Evolutionary conservation across 2,329 filamentous ascomycete species (phyloP), one percentile per base, ranked within the genome.

Genomic region (Colletotrichum filicis): DNA sequence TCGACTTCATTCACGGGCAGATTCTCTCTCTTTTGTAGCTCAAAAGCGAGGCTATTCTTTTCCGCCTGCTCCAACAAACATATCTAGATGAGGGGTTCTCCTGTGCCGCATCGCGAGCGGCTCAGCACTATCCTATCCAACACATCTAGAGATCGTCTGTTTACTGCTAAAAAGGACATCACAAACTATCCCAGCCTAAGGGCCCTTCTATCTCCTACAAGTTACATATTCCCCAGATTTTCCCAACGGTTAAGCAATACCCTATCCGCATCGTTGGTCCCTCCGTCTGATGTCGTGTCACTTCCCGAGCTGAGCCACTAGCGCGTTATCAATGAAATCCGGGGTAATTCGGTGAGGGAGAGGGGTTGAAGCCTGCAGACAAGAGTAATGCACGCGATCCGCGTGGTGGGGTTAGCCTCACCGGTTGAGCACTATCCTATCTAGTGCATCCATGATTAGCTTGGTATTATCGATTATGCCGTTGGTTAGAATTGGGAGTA

Each of bases 391-490:
- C 42, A 49, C 19, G 42, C 42, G 19, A 66, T 55, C 55, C 68
- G 55, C 35, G 67, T 57, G 19, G 60, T 19, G 22, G 53, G 55
- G 28, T 49, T 49, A 49, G 42, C 62, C 28, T 19, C 26, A 0
- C 62, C 62, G 62, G 62, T 22, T 22, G 56, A 66, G 62, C 68
- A 70, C 59, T 66, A 60, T 49, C 53, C 68, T 70, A 70, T 70
- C 67, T 59, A 19, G n/a, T 35, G 37, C 56, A 37, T 60, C 32
- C 32, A 37, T 65, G 52, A 26, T 42, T n/a, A 37, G 3, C 14
- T 37, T 30, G 7, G 11, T 53, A 42, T 19, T 24, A 16, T 49
- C 26, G 11, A 32, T 28, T 16, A 32, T 22, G 30, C 24, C 3
- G 30, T 32, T 28, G 42, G 42, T 49, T 49, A 1, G 19, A 49